phyloP scores from a whole-genome alignment of 2,329 filamentous ascomycete genomes.

The Magnaporthales sp. region DNA sequence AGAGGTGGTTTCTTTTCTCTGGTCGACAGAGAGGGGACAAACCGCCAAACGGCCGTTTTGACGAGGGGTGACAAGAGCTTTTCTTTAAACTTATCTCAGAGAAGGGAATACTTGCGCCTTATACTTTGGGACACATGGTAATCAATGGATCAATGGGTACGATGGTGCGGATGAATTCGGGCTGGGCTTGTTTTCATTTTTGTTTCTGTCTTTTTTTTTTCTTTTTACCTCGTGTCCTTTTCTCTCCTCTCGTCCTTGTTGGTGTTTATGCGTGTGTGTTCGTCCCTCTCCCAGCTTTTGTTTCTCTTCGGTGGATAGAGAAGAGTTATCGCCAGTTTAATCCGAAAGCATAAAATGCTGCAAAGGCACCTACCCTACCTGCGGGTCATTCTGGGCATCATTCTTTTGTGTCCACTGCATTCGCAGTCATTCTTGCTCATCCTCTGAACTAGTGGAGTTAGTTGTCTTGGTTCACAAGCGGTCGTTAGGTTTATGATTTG shows the following conservation, averaged over 20 bases:
- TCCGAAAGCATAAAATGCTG: too few relatives aligned
- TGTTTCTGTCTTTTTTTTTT: neutral
- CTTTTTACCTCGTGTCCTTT: neutral
- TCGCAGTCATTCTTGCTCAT: too few relatives aligned
- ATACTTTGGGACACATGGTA: neutral
- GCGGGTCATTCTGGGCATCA: too few relatives aligned
- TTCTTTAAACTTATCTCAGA: too few relatives aligned
- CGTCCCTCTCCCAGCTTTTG: neutral
- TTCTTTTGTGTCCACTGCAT: too few relatives aligned
- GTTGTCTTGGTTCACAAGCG: too few relatives aligned
- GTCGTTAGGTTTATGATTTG: too few relatives aligned
- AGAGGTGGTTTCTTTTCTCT: neutral
- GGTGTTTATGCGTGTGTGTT: neutral
- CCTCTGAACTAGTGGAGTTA: too few relatives aligned
- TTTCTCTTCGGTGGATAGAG: conserved; percentile 1
- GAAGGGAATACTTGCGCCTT: too few relatives aligned
- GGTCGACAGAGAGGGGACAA: neutral
- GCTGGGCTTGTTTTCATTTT: neutral
- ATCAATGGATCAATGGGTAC: neutral
- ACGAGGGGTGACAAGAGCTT: neutral
- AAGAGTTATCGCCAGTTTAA: neutral
- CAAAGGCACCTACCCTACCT: too few relatives aligned
- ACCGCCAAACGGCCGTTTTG: too few relatives aligned
- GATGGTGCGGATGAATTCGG: neutral
- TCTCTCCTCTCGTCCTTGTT: neutral